Conservation (phyloP, 768 basidiomycete species). For the Udeniomyces megalosporus region DNA sequence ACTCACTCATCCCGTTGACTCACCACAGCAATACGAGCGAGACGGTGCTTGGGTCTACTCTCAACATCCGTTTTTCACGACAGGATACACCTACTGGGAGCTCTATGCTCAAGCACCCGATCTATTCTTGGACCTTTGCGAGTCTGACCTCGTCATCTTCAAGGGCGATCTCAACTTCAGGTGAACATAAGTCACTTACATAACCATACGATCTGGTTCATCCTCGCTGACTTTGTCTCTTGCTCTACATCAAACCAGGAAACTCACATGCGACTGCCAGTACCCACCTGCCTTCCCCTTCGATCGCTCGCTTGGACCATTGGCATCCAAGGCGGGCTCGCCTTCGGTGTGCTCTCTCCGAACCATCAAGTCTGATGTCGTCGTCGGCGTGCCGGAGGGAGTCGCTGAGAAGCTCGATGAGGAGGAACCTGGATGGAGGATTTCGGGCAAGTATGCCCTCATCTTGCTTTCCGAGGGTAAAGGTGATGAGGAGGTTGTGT, state of each 20-base stretch:
- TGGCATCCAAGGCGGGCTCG: constrained; percentile 69
- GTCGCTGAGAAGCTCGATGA: constrained; percentile 65
- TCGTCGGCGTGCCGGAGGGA: constrained; percentile 49
- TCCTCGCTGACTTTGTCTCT: background rate
- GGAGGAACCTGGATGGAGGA: constrained; percentile 86
- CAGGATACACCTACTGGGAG: constrained; percentile 40
- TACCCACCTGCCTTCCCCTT: constrained; percentile 52
- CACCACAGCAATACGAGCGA: too few species aligned
- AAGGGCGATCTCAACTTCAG: constrained; percentile 46
- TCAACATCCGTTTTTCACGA: too few species aligned
- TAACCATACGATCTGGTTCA: too few species aligned
- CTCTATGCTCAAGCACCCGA: constrained; percentile 68
- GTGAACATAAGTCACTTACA: too few species aligned
- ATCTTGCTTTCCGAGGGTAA: constrained; percentile 74
- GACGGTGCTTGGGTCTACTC: too few species aligned
- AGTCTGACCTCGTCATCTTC: constrained; percentile 76
- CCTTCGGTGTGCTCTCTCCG: constrained; percentile 72
- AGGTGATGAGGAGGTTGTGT: constrained; percentile 31
- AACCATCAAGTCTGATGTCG: constrained; percentile 65
- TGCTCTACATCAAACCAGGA: constrained; percentile 67
- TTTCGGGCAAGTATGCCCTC: constrained; percentile 89
- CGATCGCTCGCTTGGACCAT: constrained; percentile 75
- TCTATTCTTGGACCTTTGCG: constrained; percentile 78
- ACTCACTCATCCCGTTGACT: background rate
- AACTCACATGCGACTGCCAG: constrained; percentile 36